Base-by-base conservation (phyloP, 192 early-diverging fungal genomes). In the Backusella liffmaniae region DNA sequence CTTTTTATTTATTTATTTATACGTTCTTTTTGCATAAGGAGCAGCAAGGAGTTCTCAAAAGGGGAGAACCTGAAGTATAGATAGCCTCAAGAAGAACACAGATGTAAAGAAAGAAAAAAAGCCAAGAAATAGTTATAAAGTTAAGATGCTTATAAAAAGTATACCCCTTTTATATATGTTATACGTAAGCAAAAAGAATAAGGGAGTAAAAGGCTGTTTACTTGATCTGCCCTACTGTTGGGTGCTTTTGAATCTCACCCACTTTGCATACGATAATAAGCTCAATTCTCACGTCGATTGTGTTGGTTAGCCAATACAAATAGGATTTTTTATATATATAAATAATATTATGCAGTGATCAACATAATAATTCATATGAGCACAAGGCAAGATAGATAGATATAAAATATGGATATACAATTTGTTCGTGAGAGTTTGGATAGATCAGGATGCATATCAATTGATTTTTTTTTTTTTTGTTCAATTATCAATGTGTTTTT, bases 381-480 rank as follows among this genome's bases (percentile, higher is more conserved):
- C 34, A 41, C 37, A 37, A 21, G 37, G 8, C 37, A 37, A 21
- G 36, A 18, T 23, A 23, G n/a, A 39, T 32, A 67, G 37, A 36
- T 23, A 23, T 1, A 68, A 36, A 69, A 69, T 8, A 18, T 34
- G 8, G 2, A 69, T 35, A 35, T 21, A 18, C n/a, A 9, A 67
- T 16, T 32, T 36, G 15, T 30, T 13, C n/a, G n/a, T 34, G 35
- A 35, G 35, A 18, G 35, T 67, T 21, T 69, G 36, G 21, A 12
- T 69, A n/a, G 12, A 37, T 69, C 35, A 37, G 35, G 7, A 69
- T 69, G 67, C 67, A 69, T 37, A 69, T 69, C 67, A 69, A 69
- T 68, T 68, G 36, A 68, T n/a, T 21, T 68, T 37, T 39, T 68
- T 37, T 37, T 21, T 37, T 21, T 39, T 18, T 37, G n/a, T n/a